Conservation (phyloP, 495 filamentous ascomycete genomes). For the Chaetomium fimeti region DNA sequence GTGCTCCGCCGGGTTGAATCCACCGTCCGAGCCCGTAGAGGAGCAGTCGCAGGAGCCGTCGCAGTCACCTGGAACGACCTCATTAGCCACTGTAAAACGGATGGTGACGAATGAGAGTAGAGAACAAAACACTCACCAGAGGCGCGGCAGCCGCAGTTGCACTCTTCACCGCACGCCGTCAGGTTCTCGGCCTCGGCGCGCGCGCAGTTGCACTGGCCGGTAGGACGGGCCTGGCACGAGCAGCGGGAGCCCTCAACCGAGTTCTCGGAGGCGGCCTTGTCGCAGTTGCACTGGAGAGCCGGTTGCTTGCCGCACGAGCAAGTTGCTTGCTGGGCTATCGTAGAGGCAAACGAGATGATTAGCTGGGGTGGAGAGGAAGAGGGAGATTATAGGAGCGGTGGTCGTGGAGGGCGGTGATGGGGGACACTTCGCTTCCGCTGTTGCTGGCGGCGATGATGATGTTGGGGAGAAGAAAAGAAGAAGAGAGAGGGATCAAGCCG, state of each 20-base stretch:
- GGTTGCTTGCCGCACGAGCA: constrained; percentile 89
- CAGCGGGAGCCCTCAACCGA: constrained; percentile 67
- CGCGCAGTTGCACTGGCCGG: constrained; percentile 80
- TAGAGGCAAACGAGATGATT: not conserved
- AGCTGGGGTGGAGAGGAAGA: not conserved
- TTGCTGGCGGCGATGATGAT: not conserved
- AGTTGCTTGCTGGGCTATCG: constrained; percentile 54
- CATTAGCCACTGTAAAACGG: not conserved
- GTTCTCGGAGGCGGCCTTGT: constrained; percentile 76
- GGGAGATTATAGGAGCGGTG: not conserved
- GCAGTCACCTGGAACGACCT: constrained; percentile 59
- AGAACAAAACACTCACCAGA: constrained; percentile 53
- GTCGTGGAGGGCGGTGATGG: not conserved
- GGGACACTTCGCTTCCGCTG: constrained; percentile 2
- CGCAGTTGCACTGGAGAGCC: constrained; percentile 83
- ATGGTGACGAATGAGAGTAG: not conserved
- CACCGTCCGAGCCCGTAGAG: constrained; percentile 64
- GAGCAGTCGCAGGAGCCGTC: constrained; percentile 84
- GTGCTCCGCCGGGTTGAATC: constrained; percentile 47
- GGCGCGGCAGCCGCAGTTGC: constrained; percentile 74
- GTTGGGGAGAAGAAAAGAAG: not conserved
- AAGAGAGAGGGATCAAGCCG: not conserved
- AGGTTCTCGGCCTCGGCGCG: constrained; percentile 71
- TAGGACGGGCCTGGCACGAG: constrained; percentile 75
- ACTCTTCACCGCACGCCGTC: constrained; percentile 48